Conservation (phyloP, 305 asterid genomes). For the Petunia hybrid region DNA sequence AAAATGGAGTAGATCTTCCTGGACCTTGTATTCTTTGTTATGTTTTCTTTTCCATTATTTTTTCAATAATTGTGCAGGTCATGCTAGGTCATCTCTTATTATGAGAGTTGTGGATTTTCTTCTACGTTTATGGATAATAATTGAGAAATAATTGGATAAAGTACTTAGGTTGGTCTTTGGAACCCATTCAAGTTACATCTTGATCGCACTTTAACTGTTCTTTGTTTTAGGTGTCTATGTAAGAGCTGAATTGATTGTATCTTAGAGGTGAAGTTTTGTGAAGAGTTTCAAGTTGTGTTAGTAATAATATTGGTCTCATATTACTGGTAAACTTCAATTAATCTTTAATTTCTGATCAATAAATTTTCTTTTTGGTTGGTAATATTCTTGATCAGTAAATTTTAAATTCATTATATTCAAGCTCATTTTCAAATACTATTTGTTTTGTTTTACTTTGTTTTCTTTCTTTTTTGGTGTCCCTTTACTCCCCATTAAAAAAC, state of each 20-base stretch:
- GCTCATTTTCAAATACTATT: background rate
- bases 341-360: too few species aligned
- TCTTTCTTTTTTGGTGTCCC: background rate
- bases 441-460: background rate
- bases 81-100: background rate
- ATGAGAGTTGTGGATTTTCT: background rate
- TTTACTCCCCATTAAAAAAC: background rate
- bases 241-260: background rate
- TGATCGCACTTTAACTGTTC: background rate
- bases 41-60: background rate
- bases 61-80: background rate
- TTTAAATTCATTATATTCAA: background rate
- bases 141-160: background rate
- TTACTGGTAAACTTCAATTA: background rate
- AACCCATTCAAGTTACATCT: slow-evolving; percentile 8
- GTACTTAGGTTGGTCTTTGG: background rate
- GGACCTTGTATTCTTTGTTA: background rate
- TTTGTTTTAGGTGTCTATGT: background rate
- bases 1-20: background rate
- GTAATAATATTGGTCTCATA: background rate
- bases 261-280: background rate
- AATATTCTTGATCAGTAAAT: background rate
- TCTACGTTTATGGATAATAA: background rate
- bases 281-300: background rate
- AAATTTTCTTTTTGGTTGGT: too few species aligned